Percentiles rank a stretch among this genome's conserved stretches.
phyloP scores from a whole-genome alignment of 768 basidiomycete species.

The Leccinum barrowsii region DNA sequence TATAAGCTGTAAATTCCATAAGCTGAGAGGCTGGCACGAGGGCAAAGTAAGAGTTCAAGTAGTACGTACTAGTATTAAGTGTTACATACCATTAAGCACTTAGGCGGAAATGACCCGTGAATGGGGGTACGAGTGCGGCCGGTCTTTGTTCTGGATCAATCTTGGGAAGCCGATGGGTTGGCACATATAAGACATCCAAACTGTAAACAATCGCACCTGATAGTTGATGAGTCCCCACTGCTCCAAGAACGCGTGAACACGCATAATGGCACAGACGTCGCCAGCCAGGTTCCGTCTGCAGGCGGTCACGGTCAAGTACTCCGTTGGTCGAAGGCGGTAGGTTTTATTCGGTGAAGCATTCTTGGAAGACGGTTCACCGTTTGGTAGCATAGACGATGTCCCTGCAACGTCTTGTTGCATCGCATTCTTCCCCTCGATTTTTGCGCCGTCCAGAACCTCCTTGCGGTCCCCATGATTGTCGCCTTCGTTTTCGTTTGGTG shows the following conservation, averaged over 20 bases:
- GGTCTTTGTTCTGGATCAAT: conserved; percentile 97
- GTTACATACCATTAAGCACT: not conserved
- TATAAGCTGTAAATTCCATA: not conserved
- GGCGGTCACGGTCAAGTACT: conserved; percentile 97
- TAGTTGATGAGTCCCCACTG: conserved; percentile 99
- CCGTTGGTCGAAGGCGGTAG: conserved; percentile 87
- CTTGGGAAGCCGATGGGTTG: conserved; percentile 40
- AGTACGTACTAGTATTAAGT: too few species aligned
- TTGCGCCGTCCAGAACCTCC: conserved; percentile 29
- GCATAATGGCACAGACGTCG: conserved; percentile 98
- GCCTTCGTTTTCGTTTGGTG: conserved; percentile 35
- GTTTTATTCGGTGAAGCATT: conserved; percentile 36
- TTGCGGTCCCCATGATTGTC: conserved; percentile 27
- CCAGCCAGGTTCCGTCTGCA: conserved; percentile 95
- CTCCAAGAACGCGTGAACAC: conserved; percentile 97
- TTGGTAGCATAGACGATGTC: conserved; percentile 2
- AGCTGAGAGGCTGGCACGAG: too few species aligned
- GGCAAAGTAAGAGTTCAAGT: too few species aligned
- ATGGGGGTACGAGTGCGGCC: conserved; percentile 91
- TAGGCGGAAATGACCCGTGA: conserved; percentile 93
- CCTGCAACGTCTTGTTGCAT: conserved; percentile 32
- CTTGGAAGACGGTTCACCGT: conserved; percentile 16
- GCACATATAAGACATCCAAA: not conserved
- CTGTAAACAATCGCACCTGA: conserved; percentile 56
- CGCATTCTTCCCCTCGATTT: conserved; percentile 44